Conservation (phyloP, 2,329 filamentous ascomycete species). For the Macrophomina phaseolina region DNA sequence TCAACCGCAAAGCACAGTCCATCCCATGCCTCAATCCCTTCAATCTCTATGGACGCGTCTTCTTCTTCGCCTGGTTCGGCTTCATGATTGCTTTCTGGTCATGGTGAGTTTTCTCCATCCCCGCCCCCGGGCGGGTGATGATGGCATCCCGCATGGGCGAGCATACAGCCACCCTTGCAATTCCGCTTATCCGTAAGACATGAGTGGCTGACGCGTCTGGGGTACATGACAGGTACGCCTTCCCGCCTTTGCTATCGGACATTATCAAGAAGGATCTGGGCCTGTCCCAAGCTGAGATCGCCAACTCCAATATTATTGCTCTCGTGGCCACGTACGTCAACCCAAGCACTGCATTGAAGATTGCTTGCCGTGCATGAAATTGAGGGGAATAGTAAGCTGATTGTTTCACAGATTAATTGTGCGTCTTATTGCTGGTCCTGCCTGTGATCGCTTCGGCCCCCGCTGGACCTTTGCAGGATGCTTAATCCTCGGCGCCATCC, state of each 20-base stretch:
- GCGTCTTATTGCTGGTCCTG: conserved; percentile 76
- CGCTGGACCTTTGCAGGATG: conserved; percentile 78
- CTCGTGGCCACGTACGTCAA: conserved; percentile 55
- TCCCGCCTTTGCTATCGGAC: conserved; percentile 79
- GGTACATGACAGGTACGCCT: conserved; percentile 71
- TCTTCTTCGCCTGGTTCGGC: conserved; percentile 87
- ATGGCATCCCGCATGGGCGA: conserved; percentile 15
- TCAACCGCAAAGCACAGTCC: conserved; percentile 81
- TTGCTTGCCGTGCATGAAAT: background rate
- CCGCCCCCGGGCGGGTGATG: conserved; percentile 7
- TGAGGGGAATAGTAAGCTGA: conserved; percentile 56
- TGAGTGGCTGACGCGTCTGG: conserved; percentile 17
- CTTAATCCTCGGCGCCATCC: conserved; percentile 78
- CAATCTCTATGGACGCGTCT: conserved; percentile 82
- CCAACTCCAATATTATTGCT: conserved; percentile 90
- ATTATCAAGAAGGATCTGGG: conserved; percentile 81
- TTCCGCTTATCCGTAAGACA: background rate
- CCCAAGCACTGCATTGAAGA: background rate
- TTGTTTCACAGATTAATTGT: conserved; percentile 65
- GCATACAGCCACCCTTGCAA: background rate
- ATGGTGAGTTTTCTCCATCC: conserved; percentile 55
- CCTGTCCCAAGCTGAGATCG: conserved; percentile 72
- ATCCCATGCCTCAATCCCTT: conserved; percentile 80
- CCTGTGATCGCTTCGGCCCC: conserved; percentile 86
- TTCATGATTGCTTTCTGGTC: conserved; percentile 90